phyloP scores from a whole-genome alignment of 345 rosid genomes.

The Lumnitzera littorea region DNA sequence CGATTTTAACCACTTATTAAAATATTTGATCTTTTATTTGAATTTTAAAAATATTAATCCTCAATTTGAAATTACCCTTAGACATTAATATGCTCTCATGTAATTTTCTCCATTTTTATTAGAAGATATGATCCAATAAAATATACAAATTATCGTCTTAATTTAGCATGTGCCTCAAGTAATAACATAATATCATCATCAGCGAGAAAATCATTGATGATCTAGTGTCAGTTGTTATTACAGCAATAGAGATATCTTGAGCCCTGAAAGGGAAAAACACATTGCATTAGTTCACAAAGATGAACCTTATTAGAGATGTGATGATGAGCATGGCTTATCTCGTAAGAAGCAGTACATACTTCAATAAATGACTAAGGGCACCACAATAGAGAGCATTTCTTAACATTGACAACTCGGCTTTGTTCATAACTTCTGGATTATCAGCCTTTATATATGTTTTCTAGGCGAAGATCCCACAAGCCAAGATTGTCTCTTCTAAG shows the following conservation, averaged over 20 bases:
- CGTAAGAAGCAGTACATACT: not conserved
- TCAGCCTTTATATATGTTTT: constrained; percentile 65
- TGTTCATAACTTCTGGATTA: constrained; percentile 40
- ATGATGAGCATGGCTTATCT: not conserved
- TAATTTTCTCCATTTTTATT: not conserved
- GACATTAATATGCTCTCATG: too few species aligned
- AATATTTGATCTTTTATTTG: too few species aligned
- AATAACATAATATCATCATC: constrained; percentile 19
- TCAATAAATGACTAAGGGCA: too few species aligned
- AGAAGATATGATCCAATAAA: constrained; percentile 8
- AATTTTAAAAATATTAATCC: too few species aligned
- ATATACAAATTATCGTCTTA: constrained; percentile 1
- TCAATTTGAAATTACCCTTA: too few species aligned
- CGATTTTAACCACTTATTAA: too few species aligned
- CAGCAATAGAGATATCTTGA: constrained; percentile 42
- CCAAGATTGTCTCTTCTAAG: constrained; percentile 74
- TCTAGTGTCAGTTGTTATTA: constrained; percentile 12
- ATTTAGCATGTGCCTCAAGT: constrained; percentile 7
- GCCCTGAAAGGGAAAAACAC: constrained; percentile 37
- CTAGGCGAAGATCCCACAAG: constrained; percentile 59
- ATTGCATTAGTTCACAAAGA: constrained; percentile 7
- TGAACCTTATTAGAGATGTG: not conserved
- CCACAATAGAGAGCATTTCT: constrained; percentile 33
- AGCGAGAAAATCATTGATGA: constrained; percentile 18
- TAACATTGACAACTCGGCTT: constrained; percentile 28